phyloP scores from a whole-genome alignment of 2,329 filamentous ascomycete genomes.

The Phialemoniopsis sp. region DNA sequence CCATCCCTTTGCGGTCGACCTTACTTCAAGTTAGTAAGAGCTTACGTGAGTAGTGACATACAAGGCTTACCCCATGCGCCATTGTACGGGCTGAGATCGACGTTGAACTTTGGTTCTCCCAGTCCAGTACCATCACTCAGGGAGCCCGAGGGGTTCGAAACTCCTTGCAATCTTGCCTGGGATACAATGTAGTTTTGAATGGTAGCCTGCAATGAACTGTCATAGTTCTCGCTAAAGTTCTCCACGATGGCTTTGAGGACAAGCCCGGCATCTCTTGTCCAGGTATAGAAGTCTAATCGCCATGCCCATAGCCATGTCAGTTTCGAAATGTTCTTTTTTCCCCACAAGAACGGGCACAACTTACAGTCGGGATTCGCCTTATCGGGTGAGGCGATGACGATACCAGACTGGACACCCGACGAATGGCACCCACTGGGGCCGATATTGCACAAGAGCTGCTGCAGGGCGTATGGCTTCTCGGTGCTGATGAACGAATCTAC shows the following conservation, averaged over 20 bases:
- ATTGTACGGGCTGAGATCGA: conserved; percentile 59
- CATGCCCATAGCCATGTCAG: no score
- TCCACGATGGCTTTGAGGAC: conserved; percentile 68
- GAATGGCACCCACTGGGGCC: conserved; percentile 48
- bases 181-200: conserved; percentile 67
- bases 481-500: conserved; percentile 49
- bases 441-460: conserved; percentile 55
- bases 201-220: conserved; percentile 49
- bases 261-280: conserved; percentile 72
- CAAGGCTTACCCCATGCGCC: conserved; percentile 62
- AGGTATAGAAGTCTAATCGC: conserved; percentile 70
- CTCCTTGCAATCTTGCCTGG: conserved; percentile 62
- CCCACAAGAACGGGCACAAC: no score
- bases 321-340: no score
- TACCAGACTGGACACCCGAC: conserved; percentile 39
- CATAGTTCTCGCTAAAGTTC: conserved; percentile 55
- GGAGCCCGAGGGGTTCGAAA: conserved; percentile 65
- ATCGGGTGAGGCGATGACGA: conserved; percentile 55
- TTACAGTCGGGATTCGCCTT: conserved; percentile 51
- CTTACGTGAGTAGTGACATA: no score
- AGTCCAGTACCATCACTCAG: conserved; percentile 49
- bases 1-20: conserved; percentile 76
- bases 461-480: conserved; percentile 46
- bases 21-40: conserved; percentile 10
- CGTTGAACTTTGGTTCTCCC: conserved; percentile 71